Evolutionary conservation across 345 rosid species (phyloP).

Genomic region (Moringa oleifera): DNA sequence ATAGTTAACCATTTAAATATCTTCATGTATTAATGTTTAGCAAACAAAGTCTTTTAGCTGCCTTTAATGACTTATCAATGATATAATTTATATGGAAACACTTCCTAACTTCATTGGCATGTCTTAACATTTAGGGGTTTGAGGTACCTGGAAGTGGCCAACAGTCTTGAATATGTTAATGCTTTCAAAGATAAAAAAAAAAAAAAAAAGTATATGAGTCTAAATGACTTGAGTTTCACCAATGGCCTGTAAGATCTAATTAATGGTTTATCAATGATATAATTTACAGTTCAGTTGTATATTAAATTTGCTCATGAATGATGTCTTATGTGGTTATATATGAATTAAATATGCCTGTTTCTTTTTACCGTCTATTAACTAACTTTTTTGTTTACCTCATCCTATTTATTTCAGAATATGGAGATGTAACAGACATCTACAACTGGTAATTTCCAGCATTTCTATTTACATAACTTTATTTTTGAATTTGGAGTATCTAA

Average conservation of each 20-base stretch:
- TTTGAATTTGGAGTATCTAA: background rate
- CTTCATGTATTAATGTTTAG: background rate
- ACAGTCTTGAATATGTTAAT: no score
- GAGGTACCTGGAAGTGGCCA: no score
- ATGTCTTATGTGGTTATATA: background rate
- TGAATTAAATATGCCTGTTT: background rate
- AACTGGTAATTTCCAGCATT: slow-evolving; percentile 59
- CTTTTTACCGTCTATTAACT: background rate
- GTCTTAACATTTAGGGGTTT: no score
- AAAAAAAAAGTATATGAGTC: no score
- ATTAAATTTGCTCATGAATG: background rate
- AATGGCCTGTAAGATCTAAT: no score
- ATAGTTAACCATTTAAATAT: background rate
- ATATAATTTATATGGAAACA: no score
- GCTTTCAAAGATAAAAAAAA: no score
- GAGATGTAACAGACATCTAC: slow-evolving; percentile 92
- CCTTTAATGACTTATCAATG: no score
- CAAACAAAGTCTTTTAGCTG: no score
- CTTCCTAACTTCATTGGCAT: no score
- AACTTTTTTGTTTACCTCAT: slow-evolving; percentile 3
- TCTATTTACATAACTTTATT: background rate
- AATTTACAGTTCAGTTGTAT: background rate
- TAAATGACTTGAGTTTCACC: no score
- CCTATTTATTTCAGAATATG: slow-evolving; percentile 62
- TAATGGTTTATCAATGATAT: background rate